Conservation (phyloP, 495 filamentous ascomycete genomes). For the Diplogelasinospora grovesii region DNA sequence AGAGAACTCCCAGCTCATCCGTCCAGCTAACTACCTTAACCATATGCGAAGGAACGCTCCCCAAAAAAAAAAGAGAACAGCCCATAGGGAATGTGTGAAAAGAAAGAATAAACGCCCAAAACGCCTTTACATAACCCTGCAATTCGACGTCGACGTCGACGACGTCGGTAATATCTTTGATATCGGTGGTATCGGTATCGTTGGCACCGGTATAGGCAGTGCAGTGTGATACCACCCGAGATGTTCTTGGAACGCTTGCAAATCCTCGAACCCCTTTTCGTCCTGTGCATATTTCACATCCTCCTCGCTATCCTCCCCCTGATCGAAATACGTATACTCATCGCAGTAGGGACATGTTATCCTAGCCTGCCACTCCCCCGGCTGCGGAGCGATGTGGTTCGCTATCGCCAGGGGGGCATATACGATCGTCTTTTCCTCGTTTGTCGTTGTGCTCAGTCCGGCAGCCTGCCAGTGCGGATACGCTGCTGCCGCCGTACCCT, state of each 20-base stretch:
- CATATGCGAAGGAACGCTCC: neutral
- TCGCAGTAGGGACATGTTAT: conserved; percentile 43
- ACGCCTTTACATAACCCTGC: conserved; percentile 35
- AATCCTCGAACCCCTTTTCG: conserved; percentile 33
- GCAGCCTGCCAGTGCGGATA: conserved; percentile 28
- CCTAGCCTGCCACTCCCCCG: conserved; percentile 35
- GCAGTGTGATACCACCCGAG: conserved; percentile 42
- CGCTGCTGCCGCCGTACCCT: conserved; percentile 9
- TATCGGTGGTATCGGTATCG: conserved; percentile 14
- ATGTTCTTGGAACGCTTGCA: conserved; percentile 37
- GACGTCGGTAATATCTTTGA: conserved; percentile 1
- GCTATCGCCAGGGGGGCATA: conserved; percentile 44
- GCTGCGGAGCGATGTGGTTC: conserved; percentile 39
- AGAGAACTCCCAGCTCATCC: no score
- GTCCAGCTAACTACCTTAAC: no score
- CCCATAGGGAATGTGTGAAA: no score
- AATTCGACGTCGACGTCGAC: conserved; percentile 13
- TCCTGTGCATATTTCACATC: conserved; percentile 35
- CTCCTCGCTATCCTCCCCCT: conserved; percentile 36
- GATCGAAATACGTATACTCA: conserved; percentile 40
- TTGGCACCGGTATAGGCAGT: conserved; percentile 25
- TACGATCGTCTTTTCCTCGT: conserved; percentile 36
- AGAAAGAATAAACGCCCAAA: conserved; percentile 5
- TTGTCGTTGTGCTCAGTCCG: conserved; percentile 9
- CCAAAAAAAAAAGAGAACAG: conserved; percentile 3